A percentile compares a stretch with the other conserved stretches of the same genome.
These are phyloP conservation scores for Starmerella tilneyi DNA, from an alignment of 805 yeast species.

Conservation along the genomic window DNA sequence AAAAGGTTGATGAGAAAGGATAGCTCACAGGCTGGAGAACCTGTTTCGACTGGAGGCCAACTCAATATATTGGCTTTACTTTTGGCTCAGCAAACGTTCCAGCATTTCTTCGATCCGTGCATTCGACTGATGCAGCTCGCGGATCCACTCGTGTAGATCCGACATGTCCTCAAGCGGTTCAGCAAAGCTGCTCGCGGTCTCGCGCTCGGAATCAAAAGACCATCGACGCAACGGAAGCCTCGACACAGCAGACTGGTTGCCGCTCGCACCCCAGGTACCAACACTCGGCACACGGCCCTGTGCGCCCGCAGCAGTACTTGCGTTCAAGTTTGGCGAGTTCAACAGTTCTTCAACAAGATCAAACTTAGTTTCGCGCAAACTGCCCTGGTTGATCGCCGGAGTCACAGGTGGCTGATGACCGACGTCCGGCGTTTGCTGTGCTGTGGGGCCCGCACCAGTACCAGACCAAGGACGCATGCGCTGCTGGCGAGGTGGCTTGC, in stretches of 20 bases:
- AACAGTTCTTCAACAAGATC: conserved; percentile 19
- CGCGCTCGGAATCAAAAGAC: conserved; percentile 16
- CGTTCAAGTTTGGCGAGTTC: conserved; percentile 2
- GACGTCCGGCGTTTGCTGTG: not conserved
- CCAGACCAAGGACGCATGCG: not conserved
- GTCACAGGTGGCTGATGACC: not conserved
- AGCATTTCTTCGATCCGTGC: conserved; percentile 18
- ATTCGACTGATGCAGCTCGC: conserved; percentile 17
- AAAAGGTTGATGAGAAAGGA: no score
- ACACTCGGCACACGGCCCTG: not conserved
- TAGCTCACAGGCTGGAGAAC: no score
- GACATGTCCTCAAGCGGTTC: conserved; percentile 9
- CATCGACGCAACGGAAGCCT: conserved; percentile 5
- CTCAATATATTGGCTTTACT: not conserved
- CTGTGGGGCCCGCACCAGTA: no score
- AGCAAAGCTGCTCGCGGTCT: conserved; percentile 6
- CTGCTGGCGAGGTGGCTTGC: conserved; percentile 1
- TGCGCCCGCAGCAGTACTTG: not conserved
- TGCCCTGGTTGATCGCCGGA: conserved; percentile 7
- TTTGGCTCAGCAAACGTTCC: conserved; percentile 4
- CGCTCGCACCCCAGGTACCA: not conserved
- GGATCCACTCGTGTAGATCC: conserved; percentile 14
- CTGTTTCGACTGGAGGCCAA: no score
- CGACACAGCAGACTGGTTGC: no score
- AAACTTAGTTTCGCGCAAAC: conserved; percentile 15